Base-by-base conservation (phyloP, 176 grass and related monocot genomes). In the Microstegium vimineum region DNA sequence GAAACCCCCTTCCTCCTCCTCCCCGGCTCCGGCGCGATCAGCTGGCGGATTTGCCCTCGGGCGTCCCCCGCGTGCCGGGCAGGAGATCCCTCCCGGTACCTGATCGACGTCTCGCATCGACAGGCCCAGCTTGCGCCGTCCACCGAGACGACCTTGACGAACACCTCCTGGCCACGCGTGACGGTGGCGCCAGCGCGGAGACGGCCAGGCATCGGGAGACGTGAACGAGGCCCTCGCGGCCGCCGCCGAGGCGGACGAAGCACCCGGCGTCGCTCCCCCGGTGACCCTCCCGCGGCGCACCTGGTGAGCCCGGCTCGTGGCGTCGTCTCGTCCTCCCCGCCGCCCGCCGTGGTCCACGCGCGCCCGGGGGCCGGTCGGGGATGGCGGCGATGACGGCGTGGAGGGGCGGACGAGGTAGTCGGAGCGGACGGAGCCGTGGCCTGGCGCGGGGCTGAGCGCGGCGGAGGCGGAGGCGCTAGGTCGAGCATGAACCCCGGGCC, bases 301-400 rank as follows among this genome's bases (percentile, higher is more conserved):
- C 69, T 89, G 68, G 82, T 91, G 91, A 98, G 75, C 81, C 95
- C 1, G 86, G 95, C 71, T 91, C 88, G 28, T 85, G 26, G n/a
- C 83, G 37, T 77, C 86, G n/a, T n/a, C 81, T 92, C 61, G 74
- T 85, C 34, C 83, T 73, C 59, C 87, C 73, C 51, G 64, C 49
- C 73, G 84, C 75, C 32, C n/a, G n/a, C 76, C 82, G n/a, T 81
- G 76, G 25, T 86, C 86, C 41, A 69, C 14, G 41, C 86, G 79
- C 10, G 4, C 3, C 56, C 4, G 10, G 73, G 49, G 18, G 47
- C 47, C 15, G 45, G 28, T 69, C 84, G 35, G 86, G 88, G 83
- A 98, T 98, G 33, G 92, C 92, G 77, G 94, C 79, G 83, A 97
- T 94, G 77, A 92, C 92, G 84, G 89, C 87, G 63, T 92, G 93